phyloP scores from a whole-genome alignment of 1,284 basidiomycete genomes.

The Erythrobasidium hasegawianum region DNA sequence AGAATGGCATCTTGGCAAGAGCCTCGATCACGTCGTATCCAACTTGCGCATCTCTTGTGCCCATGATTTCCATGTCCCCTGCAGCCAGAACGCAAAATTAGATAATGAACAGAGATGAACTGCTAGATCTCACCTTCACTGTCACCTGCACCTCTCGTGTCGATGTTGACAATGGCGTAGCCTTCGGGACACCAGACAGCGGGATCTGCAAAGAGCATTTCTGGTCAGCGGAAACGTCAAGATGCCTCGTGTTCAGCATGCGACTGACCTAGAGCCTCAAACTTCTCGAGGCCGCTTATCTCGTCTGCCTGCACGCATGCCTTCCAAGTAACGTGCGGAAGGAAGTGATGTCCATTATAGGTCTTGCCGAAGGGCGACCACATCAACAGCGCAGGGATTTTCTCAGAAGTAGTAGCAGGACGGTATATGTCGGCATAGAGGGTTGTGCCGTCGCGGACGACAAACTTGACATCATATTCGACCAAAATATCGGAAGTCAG shows the following conservation, averaged over 20 bases:
- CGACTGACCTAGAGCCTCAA: conserved; percentile 33
- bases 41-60: conserved; percentile 36
- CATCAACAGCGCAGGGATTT: conserved; percentile 28
- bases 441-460: conserved; percentile 42
- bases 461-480: conserved; percentile 39
- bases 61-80: neutral
- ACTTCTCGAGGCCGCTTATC: conserved; percentile 42
- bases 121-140: conserved; percentile 35
- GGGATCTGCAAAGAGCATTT: conserved; percentile 47
- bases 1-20: conserved; percentile 35
- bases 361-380: conserved; percentile 43
- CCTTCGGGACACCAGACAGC: conserved; percentile 42
- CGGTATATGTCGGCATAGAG: conserved; percentile 44
- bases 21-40: conserved; percentile 39
- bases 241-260: too few species aligned
- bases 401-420: conserved; percentile 36
- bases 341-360: conserved; percentile 1
- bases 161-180: conserved; percentile 44
- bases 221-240: too few species aligned
- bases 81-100: neutral
- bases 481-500: conserved; percentile 37
- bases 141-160: conserved; percentile 31
- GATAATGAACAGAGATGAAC: neutral
- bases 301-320: conserved; percentile 32
- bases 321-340: conserved; percentile 21